Evolutionary conservation across 106 monocot genomes (phyloP), one percentile per base, ranked within the genome.

Genomic region (Posidonia australis): DNA sequence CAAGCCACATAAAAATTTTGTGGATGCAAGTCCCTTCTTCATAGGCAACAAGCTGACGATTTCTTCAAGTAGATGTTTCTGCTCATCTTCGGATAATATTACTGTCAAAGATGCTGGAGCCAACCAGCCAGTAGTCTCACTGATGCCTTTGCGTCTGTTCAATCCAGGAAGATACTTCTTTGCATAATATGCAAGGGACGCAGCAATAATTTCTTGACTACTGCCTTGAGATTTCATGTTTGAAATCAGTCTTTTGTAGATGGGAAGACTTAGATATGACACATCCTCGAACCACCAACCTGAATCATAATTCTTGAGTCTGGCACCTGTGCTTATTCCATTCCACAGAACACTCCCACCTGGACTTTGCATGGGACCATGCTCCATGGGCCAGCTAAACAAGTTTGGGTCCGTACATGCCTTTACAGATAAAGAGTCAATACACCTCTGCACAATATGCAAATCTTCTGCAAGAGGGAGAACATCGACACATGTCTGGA

Each of bases 271-370:
- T 9, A 72, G 41, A 22, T 11, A 54, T 13, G 71, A 36, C 5
- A 54, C 71, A 63, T 72, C 71, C 14, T 72, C 71, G 41, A 54
- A 63, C 71, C 71, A 72, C 71, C 71, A 72, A 26, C 53, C 71
- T n/a, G 51, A 54, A 43, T 21, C 16, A 18, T 48, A 62, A 41
- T 63, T 72, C 53, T 32, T 72, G 5, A 52, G 32, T 26, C 71
- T 52, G 14, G 71, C 62, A 42, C 71, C 71, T 0, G 71, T 72
- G 63, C 71, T 72, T 51, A 72, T 72, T 25, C 71, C 71, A 63
- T 70, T 70, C 70, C 70, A 70, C 10, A 70, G 29, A 46, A 70
- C 28, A 31, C 70, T 70, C 27, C 70, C 70, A 26, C 70, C 60
- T 13, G 70, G 70, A 26, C 70, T 70, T 49, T 70, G 70, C 70